These are phyloP conservation scores for Erigeron canadensis DNA, from an alignment of 129 eudicot species.

Conservation along the genomic window DNA sequence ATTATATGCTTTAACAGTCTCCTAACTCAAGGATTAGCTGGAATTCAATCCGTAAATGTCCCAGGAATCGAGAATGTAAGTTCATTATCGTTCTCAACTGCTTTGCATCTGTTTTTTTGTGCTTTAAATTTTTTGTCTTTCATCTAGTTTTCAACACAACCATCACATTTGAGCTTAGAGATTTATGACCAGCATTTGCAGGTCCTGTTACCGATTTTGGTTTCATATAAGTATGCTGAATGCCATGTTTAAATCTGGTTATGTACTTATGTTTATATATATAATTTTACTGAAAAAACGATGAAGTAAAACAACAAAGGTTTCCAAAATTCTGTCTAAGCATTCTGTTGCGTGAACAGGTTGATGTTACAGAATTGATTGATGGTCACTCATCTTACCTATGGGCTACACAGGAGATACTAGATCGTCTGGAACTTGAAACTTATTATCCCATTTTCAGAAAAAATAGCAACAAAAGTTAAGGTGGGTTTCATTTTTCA, in stretches of 20 bases:
- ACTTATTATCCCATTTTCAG: constrained; percentile 68
- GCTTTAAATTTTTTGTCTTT: no score
- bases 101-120: neutral
- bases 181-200: neutral
- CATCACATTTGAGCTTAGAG: neutral
- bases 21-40: constrained; percentile 89
- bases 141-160: no score
- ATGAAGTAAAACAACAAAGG: neutral
- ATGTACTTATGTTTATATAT: neutral
- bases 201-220: no score
- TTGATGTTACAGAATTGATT: constrained; percentile 79
- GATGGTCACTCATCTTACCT: constrained; percentile 95
- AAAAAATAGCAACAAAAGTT: constrained; percentile 27
- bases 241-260: neutral
- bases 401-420: constrained; percentile 77
- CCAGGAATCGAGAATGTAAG: constrained; percentile 98
- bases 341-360: constrained; percentile 46
- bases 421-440: constrained; percentile 81
- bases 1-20: constrained; percentile 55
- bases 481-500: neutral
- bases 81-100: neutral
- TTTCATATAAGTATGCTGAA: no score
- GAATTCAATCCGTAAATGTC: constrained; percentile 74
- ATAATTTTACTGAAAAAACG: neutral
- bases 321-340: neutral